Conservation (phyloP, 495 filamentous ascomycete species). For the Penicillium bovifimosum region DNA sequence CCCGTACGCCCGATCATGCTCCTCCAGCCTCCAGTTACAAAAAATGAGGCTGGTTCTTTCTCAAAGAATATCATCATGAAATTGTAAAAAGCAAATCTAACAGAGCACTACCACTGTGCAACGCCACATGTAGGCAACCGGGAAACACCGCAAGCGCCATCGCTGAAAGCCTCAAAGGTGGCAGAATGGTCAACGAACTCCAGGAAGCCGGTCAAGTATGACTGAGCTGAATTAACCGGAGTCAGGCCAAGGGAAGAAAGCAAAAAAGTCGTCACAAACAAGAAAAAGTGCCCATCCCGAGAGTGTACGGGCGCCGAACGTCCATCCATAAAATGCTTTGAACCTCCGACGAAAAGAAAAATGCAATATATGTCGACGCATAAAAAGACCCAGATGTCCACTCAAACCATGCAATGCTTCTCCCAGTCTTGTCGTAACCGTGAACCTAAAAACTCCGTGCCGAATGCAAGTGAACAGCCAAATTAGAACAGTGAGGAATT, state of each 20-base stretch:
- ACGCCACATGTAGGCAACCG: constrained; percentile 23
- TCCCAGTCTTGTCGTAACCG: constrained; percentile 16
- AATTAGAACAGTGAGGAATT: constrained; percentile 10
- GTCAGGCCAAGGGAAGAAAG: neutral
- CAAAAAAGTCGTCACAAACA: neutral
- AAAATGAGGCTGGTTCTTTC: too few species aligned
- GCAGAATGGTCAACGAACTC: neutral
- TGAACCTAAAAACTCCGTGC: constrained; percentile 36
- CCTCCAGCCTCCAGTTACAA: too few species aligned
- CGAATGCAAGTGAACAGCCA: constrained; percentile 32
- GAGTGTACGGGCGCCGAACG: constrained; percentile 20
- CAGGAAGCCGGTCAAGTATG: constrained; percentile 1
- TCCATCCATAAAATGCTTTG: constrained; percentile 21
- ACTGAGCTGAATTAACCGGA: neutral
- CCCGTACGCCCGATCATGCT: too few species aligned
- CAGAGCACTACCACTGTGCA: constrained; percentile 11
- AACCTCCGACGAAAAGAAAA: constrained; percentile 14
- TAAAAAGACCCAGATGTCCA: constrained; percentile 19
- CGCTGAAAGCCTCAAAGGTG: constrained; percentile 26
- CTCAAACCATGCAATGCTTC: constrained; percentile 25
- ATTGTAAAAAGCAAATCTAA: constrained; percentile 8
- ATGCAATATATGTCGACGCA: constrained; percentile 36
- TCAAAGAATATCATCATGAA: constrained; percentile 18
- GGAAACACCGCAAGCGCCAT: constrained; percentile 38
- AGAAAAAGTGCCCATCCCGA: constrained; percentile 7